These are phyloP conservation scores for Stygiomarasmius scandens DNA, from an alignment of 1,284 basidiomycete genomes.

Conservation along the genomic window DNA sequence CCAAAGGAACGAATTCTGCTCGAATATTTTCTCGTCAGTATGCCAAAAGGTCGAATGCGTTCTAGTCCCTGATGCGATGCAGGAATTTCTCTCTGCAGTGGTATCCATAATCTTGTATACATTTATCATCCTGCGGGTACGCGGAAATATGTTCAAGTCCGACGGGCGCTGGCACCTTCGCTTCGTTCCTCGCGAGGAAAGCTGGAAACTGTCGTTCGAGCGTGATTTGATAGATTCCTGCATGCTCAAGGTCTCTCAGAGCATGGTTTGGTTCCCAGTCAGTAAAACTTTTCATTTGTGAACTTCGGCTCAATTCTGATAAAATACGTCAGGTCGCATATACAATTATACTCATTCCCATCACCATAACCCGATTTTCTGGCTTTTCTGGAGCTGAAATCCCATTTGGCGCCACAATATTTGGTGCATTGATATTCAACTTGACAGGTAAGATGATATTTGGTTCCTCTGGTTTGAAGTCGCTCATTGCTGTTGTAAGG, in stretches of 20 bases:
- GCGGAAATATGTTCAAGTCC: slow-evolving; percentile 30
- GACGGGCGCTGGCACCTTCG: slow-evolving; percentile 27
- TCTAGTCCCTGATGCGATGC: not conserved
- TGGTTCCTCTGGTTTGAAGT: not conserved
- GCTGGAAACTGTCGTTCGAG: slow-evolving; percentile 26
- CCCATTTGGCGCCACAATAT: slow-evolving; percentile 32
- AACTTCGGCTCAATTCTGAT: not conserved
- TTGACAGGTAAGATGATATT: slow-evolving; percentile 30
- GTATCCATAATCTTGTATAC: slow-evolving; percentile 32
- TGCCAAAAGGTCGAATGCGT: not conserved
- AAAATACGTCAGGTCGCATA: slow-evolving; percentile 31
- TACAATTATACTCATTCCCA: slow-evolving; percentile 33
- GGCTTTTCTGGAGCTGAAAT: slow-evolving; percentile 31
- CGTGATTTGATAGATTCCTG: slow-evolving; percentile 28
- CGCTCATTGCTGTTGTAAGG: slow-evolving; percentile 10
- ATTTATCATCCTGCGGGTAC: slow-evolving; percentile 33
- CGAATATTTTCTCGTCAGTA: slow-evolving; percentile 50
- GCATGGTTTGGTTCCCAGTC: slow-evolving; percentile 31
- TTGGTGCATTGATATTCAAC: slow-evolving; percentile 36
- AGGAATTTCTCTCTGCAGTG: slow-evolving; percentile 36
- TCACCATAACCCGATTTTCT: slow-evolving; percentile 33
- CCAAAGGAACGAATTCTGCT: slow-evolving; percentile 40
- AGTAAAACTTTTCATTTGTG: slow-evolving; percentile 2
- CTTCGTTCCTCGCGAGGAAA: slow-evolving; percentile 23
- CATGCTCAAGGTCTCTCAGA: slow-evolving; percentile 26